Evolutionary conservation across 2,329 filamentous ascomycete genomes (phyloP).

Genomic region (Triangularia setosa): DNA sequence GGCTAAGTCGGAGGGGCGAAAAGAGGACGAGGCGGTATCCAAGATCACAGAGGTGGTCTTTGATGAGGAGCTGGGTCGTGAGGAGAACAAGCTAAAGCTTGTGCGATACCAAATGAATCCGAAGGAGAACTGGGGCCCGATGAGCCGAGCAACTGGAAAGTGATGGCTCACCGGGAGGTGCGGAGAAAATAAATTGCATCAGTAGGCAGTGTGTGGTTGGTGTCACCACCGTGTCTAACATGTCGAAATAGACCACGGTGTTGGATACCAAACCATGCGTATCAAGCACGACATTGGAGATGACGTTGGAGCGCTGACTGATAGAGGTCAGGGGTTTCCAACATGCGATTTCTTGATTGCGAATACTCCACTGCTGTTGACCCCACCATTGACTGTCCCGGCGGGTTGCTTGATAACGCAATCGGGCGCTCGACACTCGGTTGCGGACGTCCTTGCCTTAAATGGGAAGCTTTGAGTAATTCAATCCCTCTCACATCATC

Average conservation of each 20-base stretch:
- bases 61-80: conserved; percentile 72
- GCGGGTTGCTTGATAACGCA: conserved; percentile 20
- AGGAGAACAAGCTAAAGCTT: conserved; percentile 63
- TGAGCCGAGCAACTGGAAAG: conserved; percentile 56
- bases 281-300: background rate
- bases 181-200: background rate
- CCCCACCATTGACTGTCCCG: background rate
- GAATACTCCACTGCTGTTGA: background rate
- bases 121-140: conserved; percentile 87
- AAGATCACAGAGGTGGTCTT: conserved; percentile 53
- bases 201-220: background rate
- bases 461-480: background rate
- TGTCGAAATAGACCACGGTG: background rate
- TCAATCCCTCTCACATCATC: background rate
- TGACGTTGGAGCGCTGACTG: background rate
- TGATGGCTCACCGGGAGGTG: conserved; percentile 54
- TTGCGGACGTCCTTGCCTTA: conserved; percentile 8
- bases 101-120: conserved; percentile 90
- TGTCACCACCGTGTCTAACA: background rate
- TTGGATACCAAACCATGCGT: background rate
- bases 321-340: background rate
- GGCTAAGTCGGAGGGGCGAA: conserved; percentile 11
- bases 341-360: background rate
- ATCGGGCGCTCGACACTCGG: conserved; percentile 11
- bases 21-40: conserved; percentile 23